phyloP scores from a whole-genome alignment of 225 moss, liverwort and hornwort species.

The Marchantia paleacea region DNA sequence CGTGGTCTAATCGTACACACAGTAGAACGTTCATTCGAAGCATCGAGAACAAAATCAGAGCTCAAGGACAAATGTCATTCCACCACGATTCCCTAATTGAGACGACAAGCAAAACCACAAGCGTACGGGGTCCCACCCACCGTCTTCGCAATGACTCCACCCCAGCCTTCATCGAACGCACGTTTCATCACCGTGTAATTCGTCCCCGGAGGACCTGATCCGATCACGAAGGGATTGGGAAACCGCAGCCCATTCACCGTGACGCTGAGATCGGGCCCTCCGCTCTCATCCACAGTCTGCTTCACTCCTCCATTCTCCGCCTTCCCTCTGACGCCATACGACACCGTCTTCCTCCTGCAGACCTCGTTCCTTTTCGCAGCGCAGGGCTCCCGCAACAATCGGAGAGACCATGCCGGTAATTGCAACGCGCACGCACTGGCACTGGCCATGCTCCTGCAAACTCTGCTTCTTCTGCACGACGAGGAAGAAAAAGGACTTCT shows the following conservation, averaged over 20 bases:
- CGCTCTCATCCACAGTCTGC: neutral
- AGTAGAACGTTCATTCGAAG: no score
- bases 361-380: neutral
- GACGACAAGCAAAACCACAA: no score
- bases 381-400: neutral
- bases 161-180: conserved; percentile 98
- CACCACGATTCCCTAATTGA: no score
- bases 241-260: conserved; percentile 75
- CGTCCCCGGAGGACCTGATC: conserved; percentile 91
- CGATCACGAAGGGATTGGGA: conserved; percentile 91
- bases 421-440: conserved; percentile 8
- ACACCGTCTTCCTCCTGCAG: neutral
- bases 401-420: neutral
- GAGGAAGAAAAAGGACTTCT: neutral
- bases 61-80: no score
- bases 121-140: conserved; percentile 33
- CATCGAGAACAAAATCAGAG: no score
- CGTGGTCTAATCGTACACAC: no score
- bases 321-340: neutral
- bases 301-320: conserved; percentile 2
- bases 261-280: conserved; percentile 76
- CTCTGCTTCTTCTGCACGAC: neutral
- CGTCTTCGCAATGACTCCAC: conserved; percentile 93
- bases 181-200: conserved; percentile 98
- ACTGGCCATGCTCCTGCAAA: conserved; percentile 5